Evolutionary conservation across 768 basidiomycete species (phyloP), one percentile per base, ranked within the genome.

Genomic region (Sistotremastrum suecicum): DNA sequence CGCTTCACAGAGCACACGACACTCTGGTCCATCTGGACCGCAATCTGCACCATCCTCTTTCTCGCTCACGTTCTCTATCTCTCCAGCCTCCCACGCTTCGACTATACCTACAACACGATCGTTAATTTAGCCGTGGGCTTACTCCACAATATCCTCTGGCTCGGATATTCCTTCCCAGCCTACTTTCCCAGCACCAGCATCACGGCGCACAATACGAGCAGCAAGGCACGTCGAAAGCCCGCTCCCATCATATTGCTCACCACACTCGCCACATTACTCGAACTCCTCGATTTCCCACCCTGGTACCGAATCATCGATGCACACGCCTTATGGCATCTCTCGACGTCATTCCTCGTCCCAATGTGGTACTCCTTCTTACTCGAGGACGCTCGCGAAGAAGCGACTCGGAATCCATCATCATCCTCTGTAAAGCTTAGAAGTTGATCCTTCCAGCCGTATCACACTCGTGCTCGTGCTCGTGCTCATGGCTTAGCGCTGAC

Each of bases 261-360:
- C 1, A 86, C 78, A 0, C 67, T 70, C 2, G 83, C 88, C 9
- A 87, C 80, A 2, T 66, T 69, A 1, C 69, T 99, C 33, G 94
- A 99, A 56, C 58, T 99, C 3, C 78, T 94, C 51, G 94, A 99
- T 58, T 98, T 98, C 56, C 76, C 90, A 0, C 86, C 90, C 0
- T 69, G 79, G 61, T 56, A 58, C n/a, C 61, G 90, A 34, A 60
- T 78, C 5, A 66, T 97, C 12, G 94, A 98, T 57, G 90, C 92
- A 0, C 95, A 97, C 60, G 71, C 89, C 2, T 63, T 98, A 10
- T 98, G 94, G 95, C 94, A 99, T 60, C 66, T 84, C 5, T 71
- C 76, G 3, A 99, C 94, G 0, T 81, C 74, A 1, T 81, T 82
- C 0, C 74, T 98, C 33, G 75, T 79, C 3, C 56, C 71, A 41